Evolutionary conservation across 768 basidiomycete genomes (phyloP), one percentile per base, ranked within the genome.

Genomic region (Daedaleopsis sinensis): DNA sequence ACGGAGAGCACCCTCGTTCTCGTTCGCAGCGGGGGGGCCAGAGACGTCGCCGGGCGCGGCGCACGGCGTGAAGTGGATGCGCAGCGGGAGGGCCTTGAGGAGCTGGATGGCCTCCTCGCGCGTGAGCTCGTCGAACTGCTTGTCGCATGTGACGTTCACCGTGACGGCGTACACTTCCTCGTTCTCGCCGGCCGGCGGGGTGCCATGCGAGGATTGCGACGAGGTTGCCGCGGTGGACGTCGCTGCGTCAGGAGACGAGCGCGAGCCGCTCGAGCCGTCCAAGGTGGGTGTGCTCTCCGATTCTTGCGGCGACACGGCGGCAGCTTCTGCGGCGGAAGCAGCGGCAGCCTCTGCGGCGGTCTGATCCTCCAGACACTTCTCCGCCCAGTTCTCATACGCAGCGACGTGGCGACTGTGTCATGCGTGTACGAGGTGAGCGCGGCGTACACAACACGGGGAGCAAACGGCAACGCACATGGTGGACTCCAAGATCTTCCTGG

Each of bases 81-180:
- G 58, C 27, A 59, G 32, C 1, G 64, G 64, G 7, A 65, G 58
- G 1, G 57, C 58, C 51, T 60, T 59, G 42, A 65, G 61, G 38
- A 65, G 27, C 18, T 19, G 50, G 23, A 56, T 56, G 13, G 59
- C 57, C 58, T 65, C 64, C 27, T 53, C 61, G n/a, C 51, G 55
- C 18, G 60, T 59, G 37, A 65, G 43, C 27, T 62, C 58, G 50
- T 65, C 64, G 43, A 53, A 46, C 3, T 57, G 43, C 58, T 65
- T 65, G 32, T 59, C 47, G 44, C 57, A 52, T 23, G 24, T 18
- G 18, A 65, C 6, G 43, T 59, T 38, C n/a, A 65, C 32, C 15
- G 24, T 47, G 6, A 59, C 19, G 21, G 62, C 58, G 48, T 63
- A 59, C 12, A 61, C 15, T 12, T 52, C 53, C 1, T 52, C 55